Evolutionary conservation across 768 basidiomycete genomes (phyloP), one percentile per base, ranked within the genome.

Genomic region (Termitomyces bulborhizus): DNA sequence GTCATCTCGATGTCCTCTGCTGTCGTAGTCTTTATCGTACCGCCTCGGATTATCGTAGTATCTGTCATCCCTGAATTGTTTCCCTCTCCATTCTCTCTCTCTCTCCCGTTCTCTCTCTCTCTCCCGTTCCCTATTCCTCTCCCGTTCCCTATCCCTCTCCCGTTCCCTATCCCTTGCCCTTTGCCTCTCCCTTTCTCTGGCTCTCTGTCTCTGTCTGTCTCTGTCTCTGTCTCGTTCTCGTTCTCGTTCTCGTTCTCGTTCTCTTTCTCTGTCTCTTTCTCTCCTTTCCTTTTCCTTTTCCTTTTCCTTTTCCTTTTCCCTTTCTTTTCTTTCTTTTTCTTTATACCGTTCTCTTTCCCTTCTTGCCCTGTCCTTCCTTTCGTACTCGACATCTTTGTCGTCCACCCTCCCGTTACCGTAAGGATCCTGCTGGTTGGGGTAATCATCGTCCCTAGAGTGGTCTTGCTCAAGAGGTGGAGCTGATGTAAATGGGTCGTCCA

Each of bases 1-100:
- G 46, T 59, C 57, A 40, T 60, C 61, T 11, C 46, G 46, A 26
- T 53, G 48, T n/a, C 59, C 54, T 34, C 59, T 50, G 34, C 57
- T 45, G 36, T 61, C 54, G 29, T 58, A 43, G 31, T 56, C 47
- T 13, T 57, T 51, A 6, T 60, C 60, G 40, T 55, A 46, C 29
- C 57, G 44, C 41, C 55, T 50, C 12, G 47, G 45, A 7, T 54
- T 51, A 13, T 43, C 26, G 50, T 59, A 39, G 18, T 41, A 32
- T 15, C 57, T 46, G 31, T 56, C 58, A 24, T 58, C 57, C 37
- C 46, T 40, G 13, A 26, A 4, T 49, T 36, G 48, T 27, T 27
- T 49, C 36, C 36, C 36, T 49, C 24, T 18, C n/a, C 6, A n/a
- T 27, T 49, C 36, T 24, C 36, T 49, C 24, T 18, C n/a, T 3